These are phyloP conservation scores for Phytophthora podocarpi DNA, from an alignment of 352 stramenopile species.

Conservation along the genomic window DNA sequence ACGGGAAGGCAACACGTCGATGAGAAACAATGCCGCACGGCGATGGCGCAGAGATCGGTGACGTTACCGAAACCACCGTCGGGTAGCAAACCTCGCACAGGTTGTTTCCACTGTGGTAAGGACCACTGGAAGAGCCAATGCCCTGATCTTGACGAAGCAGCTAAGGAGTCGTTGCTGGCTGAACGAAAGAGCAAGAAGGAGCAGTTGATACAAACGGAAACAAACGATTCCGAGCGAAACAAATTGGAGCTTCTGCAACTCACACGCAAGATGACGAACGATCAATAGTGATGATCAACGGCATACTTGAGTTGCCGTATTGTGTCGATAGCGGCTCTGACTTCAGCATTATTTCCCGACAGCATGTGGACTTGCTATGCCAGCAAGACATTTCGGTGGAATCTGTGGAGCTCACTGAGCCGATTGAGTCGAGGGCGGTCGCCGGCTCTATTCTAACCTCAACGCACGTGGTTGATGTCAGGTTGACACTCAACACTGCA, in stretches of 20 bases:
- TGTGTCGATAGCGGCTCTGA: slow-evolving; percentile 24
- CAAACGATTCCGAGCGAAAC: slow-evolving; percentile 1
- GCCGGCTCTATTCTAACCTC: neutral
- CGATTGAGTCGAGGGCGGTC: neutral
- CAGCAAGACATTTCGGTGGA: neutral
- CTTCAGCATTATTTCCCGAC: slow-evolving; percentile 4
- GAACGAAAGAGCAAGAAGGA: too few relatives aligned
- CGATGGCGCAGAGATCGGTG: too few relatives aligned
- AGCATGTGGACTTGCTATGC: neutral
- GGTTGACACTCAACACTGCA: slow-evolving; percentile 5
- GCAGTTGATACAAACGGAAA: too few relatives aligned
- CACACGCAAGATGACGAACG: neutral
- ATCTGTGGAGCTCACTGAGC: neutral
- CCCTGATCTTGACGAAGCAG: slow-evolving; percentile 9
- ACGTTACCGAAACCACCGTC: too few relatives aligned
- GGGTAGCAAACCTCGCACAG: slow-evolving; percentile 3
- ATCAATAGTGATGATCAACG: neutral
- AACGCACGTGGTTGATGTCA: neutral
- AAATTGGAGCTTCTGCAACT: neutral
- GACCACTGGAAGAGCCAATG: slow-evolving; percentile 22
- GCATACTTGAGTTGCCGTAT: neutral
- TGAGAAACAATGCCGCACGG: too few relatives aligned
- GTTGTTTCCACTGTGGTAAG: slow-evolving; percentile 22
- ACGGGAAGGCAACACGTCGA: too few relatives aligned
- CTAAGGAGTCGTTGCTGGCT: slow-evolving; percentile 1